Evolutionary conservation across 2,329 filamentous ascomycete genomes (phyloP), one percentile per base, ranked within the genome.

Genomic region (Chrysoporthe austroafricana): DNA sequence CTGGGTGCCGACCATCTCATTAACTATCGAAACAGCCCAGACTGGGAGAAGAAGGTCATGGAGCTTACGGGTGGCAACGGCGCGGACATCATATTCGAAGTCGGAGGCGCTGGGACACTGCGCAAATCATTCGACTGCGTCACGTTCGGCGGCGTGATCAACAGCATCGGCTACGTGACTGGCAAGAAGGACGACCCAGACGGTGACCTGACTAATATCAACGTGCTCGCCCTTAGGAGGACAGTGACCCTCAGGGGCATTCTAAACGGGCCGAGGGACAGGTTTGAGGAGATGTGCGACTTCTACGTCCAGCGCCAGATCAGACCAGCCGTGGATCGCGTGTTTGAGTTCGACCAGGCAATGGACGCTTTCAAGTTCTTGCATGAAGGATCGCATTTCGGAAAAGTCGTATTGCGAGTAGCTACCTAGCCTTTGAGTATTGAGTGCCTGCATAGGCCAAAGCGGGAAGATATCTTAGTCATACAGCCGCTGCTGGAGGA

Each of bases 231-330:
- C 8, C 66, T 78, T 4, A 70, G 73, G 54, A 70, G 76, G 46
- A 79, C 81, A 63, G 76, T 78, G 46, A 80, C 78, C 13, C 70
- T 79, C 63, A 81, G 79, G 71, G 77, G 87, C 0, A 85, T 89
- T 8, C 70, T 88, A 42, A 88, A 89, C 73, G 87, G 87, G 0
- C 86, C 86, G 0, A 83, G 82, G 70, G 85, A 87, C 70, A 78
- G 83, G 52, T 84, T 70, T 9, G 61, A 70, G 61, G 69, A 70
- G 48, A 48, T 66, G 39, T 64, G 60, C 34, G 63, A 42, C 5
- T 70, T 79, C 42, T 80, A 81, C 65, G 74, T 79, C 43, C 67
- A 74, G 56, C 74, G 79, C 50, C 61, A 73, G 64, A 79, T 83
- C 54, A 76, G 70, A 32, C 81, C 82, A 0, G 78, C 82, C 0